These are phyloP conservation scores for Dichomitus squalens DNA, from an alignment of 1,284 basidiomycete species.

Conservation along the genomic window DNA sequence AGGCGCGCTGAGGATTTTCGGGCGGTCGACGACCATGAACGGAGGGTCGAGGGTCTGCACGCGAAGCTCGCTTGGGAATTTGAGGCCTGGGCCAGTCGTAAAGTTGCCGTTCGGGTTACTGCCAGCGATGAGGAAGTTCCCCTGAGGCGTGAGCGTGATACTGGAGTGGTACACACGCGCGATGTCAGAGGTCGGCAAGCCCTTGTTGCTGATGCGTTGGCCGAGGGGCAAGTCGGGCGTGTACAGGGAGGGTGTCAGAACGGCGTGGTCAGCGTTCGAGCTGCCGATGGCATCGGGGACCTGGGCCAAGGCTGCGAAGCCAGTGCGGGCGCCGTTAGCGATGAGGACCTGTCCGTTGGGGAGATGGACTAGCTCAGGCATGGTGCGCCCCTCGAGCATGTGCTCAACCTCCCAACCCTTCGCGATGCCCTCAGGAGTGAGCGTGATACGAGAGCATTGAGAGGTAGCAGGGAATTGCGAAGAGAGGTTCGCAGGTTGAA, in stretches of 20 bases:
- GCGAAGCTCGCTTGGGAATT: constrained; percentile 46
- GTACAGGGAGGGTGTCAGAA: constrained; percentile 51
- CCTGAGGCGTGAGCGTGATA: constrained; percentile 41
- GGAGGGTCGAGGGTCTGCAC: constrained; percentile 50
- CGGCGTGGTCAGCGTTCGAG: constrained; percentile 49
- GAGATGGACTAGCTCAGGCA: constrained; percentile 52
- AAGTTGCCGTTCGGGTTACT: constrained; percentile 48
- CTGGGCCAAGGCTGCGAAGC: constrained; percentile 47
- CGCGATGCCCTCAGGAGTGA: constrained; percentile 23
- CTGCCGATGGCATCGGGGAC: constrained; percentile 30
- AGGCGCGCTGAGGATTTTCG: constrained; percentile 37
- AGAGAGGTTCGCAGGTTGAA: constrained; percentile 33
- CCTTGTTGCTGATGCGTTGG: constrained; percentile 45
- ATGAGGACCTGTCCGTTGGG: constrained; percentile 55
- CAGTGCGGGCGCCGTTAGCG: constrained; percentile 47
- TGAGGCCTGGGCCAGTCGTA: constrained; percentile 13
- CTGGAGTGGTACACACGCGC: constrained; percentile 47
- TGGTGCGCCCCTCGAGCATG: constrained; percentile 37
- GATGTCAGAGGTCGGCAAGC: constrained; percentile 47
- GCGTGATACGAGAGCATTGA: constrained; percentile 38
- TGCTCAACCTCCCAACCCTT: constrained; percentile 27
- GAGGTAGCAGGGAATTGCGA: constrained; percentile 42
- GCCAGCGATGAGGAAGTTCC: constrained; percentile 49
- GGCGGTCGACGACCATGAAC: constrained; percentile 40
- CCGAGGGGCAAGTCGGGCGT: constrained; percentile 47